Evolutionary conservation across 306 rosid genomes (phyloP), one percentile per base, ranked within the genome.

Genomic region (Prunus mume): DNA sequence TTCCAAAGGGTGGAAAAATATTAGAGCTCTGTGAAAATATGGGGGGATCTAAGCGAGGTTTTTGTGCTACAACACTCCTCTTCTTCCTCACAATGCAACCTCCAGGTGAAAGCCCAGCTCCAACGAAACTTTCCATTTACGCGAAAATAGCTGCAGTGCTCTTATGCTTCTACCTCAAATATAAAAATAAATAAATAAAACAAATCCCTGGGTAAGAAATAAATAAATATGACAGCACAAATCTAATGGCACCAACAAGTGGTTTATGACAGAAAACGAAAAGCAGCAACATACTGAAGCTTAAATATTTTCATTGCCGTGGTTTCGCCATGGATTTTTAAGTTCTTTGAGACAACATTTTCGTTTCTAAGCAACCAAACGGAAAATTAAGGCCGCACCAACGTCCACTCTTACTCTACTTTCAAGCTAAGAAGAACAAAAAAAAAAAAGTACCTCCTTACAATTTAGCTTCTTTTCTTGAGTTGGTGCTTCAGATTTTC

Each of bases 41-140:
- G 19, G 71, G 79, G 18, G 79, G 75, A 64, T 86, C 71, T 69
- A 64, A 71, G 34, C 80, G 82, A 43, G 85, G 87, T 68, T 73
- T 76, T 12, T 80, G 81, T 14, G 78, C 62, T 18, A 51, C 28
- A n/a, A 32, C 34, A 64, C 87, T 83, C 73, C 90, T 83, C 74
- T 80, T 83, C 81, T 79, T 81, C 79, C 77, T 83, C 34, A 72
- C 56, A 12, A 61, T 12, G 4, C 74, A 69, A 52, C 73, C 65
- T 47, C 57, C 75, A 68, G 52, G 79, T 28, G 57, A 28, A 46
- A 69, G 55, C 49, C 79, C 85, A 46, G 65, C 46, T 3, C 83
- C 82, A 58, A 67, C 67, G 20, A 69, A 66, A 34, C 66, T 68
- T 75, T 83, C 83, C 87, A 86, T 83, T 25, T 43, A n/a, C 43